Conservation (phyloP, 208 protist species). For the Wallacemonas rigidus region DNA sequence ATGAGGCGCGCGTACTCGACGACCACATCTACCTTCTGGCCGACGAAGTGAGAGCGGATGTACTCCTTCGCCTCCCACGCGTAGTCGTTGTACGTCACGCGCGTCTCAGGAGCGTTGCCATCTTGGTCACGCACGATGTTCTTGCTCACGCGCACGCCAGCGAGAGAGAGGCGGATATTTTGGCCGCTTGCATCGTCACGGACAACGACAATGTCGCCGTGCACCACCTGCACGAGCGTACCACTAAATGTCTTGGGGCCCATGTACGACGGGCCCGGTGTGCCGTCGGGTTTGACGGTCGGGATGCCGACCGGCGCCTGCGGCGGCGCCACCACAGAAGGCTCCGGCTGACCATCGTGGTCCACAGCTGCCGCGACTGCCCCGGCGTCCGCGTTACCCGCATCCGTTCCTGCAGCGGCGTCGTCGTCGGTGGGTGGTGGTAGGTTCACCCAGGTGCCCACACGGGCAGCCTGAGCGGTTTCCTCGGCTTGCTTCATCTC, state of each 20-base stretch:
- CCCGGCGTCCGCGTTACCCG: slow-evolving; percentile 7
- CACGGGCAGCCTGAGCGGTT: slow-evolving; percentile 43
- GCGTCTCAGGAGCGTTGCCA: slow-evolving; percentile 74
- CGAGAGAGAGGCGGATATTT: slow-evolving; percentile 70
- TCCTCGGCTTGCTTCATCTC: slow-evolving; percentile 64
- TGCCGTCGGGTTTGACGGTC: slow-evolving; percentile 50
- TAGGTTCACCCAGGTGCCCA: slow-evolving; percentile 76
- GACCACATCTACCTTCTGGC: slow-evolving; percentile 64
- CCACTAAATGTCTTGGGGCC: slow-evolving; percentile 66
- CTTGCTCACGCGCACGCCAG: slow-evolving; percentile 80
- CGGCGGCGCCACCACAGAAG: slow-evolving; percentile 17
- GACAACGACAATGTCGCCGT: slow-evolving; percentile 81
- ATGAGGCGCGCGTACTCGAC: slow-evolving; percentile 87
- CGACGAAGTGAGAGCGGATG: slow-evolving; percentile 79
- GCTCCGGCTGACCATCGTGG: background rate
- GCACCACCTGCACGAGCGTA: slow-evolving; percentile 77
- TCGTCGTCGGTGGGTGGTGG: slow-evolving; percentile 18
- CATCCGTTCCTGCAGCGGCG: background rate
- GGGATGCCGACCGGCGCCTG: slow-evolving; percentile 38
- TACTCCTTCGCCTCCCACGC: slow-evolving; percentile 90
- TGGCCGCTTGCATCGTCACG: slow-evolving; percentile 51
- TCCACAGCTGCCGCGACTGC: background rate
- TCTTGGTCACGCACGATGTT: slow-evolving; percentile 82
- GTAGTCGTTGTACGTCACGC: slow-evolving; percentile 86
- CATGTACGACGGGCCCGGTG: slow-evolving; percentile 50